Evolutionary conservation across 1,284 basidiomycete species (phyloP), one percentile per base, ranked within the genome.

Genomic region (Moesziomyces parantarcticus): DNA sequence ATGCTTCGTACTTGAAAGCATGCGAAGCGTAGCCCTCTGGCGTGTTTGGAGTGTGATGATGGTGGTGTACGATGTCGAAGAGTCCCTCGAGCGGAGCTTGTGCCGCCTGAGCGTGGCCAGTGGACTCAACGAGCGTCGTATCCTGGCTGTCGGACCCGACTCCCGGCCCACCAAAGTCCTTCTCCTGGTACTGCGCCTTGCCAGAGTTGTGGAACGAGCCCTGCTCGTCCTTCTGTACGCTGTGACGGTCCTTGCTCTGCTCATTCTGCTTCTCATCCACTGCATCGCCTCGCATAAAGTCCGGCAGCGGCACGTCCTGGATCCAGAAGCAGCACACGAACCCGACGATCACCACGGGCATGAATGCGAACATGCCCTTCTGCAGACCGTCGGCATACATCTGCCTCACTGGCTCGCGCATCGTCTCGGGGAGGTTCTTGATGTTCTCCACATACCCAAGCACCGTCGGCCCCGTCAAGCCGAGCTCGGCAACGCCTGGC

Each of bases 301-400:
- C 71, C 11, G 71, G 75, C 26, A 78, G 53, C 1, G 76, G 75
- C 20, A 78, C 25, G 23, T 78, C 75, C 26, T 76, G 50, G 49
- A 78, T 60, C 43, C 66, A 58, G 53, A 78, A 67, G 40, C 56
- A 67, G 29, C 58, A 59, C 0, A 71, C 42, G 22, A 77, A 68
- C 5, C 70, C 69, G 4, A 77, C 34, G 3, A 65, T 43, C 3
- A 73, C 66, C 4, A 74, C 53, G 5, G 76, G 76, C 50, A 73
- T 47, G 25, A 76, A 73, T 2, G 59, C 50, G 32, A 58, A 64
- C 47, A 75, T 55, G 3, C 44, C 75, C 42, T 57, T 58, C 39
- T 70, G 66, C 34, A 78, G 42, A 13, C 70, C 76, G 39, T 71
- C 59, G 21, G 64, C 67, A 32, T 68, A 78, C 53, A 62, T 52